A percentile compares a stretch with the other conserved stretches of the same genome.
phyloP scores from a whole-genome alignment of 148 eudicot genomes.

The Amaranthus cruentus region DNA sequence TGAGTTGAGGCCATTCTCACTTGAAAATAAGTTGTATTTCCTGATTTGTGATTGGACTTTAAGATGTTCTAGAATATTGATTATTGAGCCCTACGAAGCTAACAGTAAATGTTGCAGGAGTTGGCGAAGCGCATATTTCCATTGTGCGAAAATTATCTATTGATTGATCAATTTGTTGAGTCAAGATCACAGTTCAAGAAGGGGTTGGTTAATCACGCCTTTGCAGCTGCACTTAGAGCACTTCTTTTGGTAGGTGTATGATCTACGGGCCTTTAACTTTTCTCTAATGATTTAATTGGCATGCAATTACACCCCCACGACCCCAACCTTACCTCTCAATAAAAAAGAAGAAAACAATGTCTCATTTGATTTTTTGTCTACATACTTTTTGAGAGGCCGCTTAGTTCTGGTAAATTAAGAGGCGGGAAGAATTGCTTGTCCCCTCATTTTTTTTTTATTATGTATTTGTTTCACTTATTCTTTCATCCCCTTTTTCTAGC shows the following conservation, averaged over 20 bases:
- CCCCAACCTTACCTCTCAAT: neutral
- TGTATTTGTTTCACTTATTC: neutral
- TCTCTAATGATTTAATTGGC: neutral
- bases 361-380: neutral
- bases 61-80: neutral
- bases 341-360: neutral
- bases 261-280: neutral
- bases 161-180: constrained; percentile 84
- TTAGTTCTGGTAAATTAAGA: too few species aligned
- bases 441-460: too few species aligned
- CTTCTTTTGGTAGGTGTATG: constrained; percentile 59
- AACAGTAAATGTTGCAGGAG: constrained; percentile 48
- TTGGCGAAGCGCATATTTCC: constrained; percentile 75
- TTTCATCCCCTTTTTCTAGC: neutral
- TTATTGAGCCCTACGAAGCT: too few species aligned
- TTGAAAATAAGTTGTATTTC: neutral
- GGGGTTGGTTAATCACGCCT: constrained; percentile 96
- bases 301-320: too few species aligned
- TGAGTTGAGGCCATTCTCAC: neutral
- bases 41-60: neutral
- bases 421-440: too few species aligned
- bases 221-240: constrained; percentile 89
- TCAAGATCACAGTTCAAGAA: constrained; percentile 89
- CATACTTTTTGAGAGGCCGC: neutral
- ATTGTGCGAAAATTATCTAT: constrained; percentile 74